A percentile compares a stretch with the other conserved stretches of the same genome.
These are phyloP conservation scores for Metarhizium rileyi DNA, from an alignment of 2,329 filamentous ascomycete species.

Conservation along the genomic window DNA sequence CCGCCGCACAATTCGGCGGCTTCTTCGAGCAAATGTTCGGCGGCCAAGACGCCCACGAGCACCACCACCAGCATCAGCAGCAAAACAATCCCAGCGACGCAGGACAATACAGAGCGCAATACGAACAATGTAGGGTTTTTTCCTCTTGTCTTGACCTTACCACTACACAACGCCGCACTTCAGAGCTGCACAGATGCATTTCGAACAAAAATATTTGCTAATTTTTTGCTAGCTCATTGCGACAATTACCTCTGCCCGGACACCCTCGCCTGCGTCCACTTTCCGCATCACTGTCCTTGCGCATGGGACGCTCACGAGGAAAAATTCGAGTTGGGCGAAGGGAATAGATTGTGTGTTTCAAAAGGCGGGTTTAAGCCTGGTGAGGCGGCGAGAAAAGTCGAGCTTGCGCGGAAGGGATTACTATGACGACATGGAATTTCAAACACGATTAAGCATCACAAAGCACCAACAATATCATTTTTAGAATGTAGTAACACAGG, in stretches of 20 bases:
- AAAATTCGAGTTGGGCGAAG: slow-evolving; percentile 66
- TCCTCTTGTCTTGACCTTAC: background rate
- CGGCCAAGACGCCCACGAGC: slow-evolving; percentile 36
- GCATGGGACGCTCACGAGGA: slow-evolving; percentile 67
- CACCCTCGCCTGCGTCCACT: slow-evolving; percentile 89
- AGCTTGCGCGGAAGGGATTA: slow-evolving; percentile 69
- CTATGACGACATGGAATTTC: slow-evolving; percentile 23
- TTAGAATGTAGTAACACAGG: background rate
- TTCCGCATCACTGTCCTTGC: slow-evolving; percentile 95
- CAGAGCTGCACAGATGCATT: too few species aligned
- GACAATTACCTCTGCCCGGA: slow-evolving; percentile 90
- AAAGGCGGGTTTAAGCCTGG: slow-evolving; percentile 65
- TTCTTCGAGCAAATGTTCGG: slow-evolving; percentile 99
- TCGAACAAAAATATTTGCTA: too few species aligned
- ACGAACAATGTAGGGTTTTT: slow-evolving; percentile 48
- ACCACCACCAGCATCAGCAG: slow-evolving; percentile 43
- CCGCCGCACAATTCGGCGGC: slow-evolving; percentile 68
- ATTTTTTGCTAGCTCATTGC: slow-evolving; percentile 55
- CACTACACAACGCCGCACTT: too few species aligned
- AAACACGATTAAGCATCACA: background rate
- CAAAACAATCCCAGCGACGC: slow-evolving; percentile 80
- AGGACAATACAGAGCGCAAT: slow-evolving; percentile 63
- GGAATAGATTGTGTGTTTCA: slow-evolving; percentile 62
- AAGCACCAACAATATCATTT: too few species aligned
- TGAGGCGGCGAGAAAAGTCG: slow-evolving; percentile 65